phyloP scores from a whole-genome alignment of 331 rosid genomes.

The Malus hybrid region DNA sequence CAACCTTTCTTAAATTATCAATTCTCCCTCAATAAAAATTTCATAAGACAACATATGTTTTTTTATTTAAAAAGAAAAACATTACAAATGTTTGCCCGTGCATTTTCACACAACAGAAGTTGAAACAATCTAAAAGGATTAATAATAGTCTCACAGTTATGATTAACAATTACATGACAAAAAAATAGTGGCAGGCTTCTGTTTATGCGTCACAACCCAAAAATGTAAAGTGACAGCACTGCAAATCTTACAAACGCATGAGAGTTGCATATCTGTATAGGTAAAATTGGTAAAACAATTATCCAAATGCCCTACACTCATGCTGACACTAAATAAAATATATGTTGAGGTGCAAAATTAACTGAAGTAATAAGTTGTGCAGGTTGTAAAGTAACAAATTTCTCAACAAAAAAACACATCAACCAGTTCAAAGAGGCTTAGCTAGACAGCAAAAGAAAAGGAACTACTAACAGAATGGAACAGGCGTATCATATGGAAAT shows the following conservation, averaged over 20 bases:
- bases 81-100: background rate
- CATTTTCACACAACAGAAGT: background rate
- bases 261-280: background rate
- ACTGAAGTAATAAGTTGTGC: background rate
- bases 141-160: background rate
- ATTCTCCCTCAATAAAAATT: background rate
- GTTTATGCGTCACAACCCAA: background rate
- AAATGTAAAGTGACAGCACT: no score
- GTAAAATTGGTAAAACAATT: background rate
- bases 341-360: background rate
- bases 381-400: background rate
- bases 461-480: background rate
- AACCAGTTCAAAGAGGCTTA: background rate
- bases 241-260: no score
- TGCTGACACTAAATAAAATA: background rate
- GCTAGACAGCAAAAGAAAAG: background rate
- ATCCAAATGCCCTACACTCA: background rate
- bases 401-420: no score
- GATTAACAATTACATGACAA: background rate
- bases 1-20: background rate
- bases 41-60: background rate
- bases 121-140: background rate
- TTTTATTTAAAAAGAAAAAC: background rate
- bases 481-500: background rate
- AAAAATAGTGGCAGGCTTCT: background rate